These are phyloP conservation scores for Lactarius indigo DNA, from an alignment of 768 basidiomycete species.

Conservation along the genomic window DNA sequence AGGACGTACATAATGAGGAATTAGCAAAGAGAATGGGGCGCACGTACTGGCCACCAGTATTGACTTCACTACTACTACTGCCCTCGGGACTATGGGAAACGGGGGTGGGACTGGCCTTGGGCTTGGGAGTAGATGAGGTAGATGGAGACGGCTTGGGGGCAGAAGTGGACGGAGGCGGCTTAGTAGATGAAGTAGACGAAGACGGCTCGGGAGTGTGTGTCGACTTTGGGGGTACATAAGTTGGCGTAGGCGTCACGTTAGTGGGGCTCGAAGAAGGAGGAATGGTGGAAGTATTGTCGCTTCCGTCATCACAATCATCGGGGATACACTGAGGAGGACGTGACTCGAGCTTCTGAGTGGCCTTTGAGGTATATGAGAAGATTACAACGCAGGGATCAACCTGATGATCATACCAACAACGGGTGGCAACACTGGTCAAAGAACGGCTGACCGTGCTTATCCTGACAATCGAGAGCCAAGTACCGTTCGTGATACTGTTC, in stretches of 20 bases:
- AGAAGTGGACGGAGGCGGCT: conserved; percentile 6
- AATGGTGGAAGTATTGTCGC: conserved; percentile 23
- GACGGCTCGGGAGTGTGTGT: neutral
- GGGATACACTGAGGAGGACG: conserved; percentile 55
- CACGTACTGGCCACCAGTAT: conserved; percentile 9
- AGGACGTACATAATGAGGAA: neutral
- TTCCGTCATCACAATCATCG: conserved; percentile 34
- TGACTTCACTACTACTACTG: conserved; percentile 17
- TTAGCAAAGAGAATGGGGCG: neutral
- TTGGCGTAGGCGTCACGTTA: neutral
- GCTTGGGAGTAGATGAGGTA: conserved; percentile 4
- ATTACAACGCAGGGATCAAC: conserved; percentile 8
- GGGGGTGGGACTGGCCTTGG: neutral
- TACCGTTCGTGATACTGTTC: conserved; percentile 59
- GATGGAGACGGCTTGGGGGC: neutral
- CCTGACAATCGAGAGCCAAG: conserved; percentile 47
- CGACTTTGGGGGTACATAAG: neutral
- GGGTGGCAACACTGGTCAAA: conserved; percentile 73
- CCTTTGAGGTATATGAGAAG: conserved; percentile 33
- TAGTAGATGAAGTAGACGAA: conserved; percentile 5
- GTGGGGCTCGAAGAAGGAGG: neutral
- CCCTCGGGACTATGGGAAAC: neutral
- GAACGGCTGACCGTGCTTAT: conserved; percentile 41
- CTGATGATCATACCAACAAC: conserved; percentile 45
- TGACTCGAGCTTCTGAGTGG: conserved; percentile 45